A percentile compares a stretch with the other conserved stretches of the same genome.
These are phyloP conservation scores for Aspergillus egyptiacus DNA, from an alignment of 495 filamentous ascomycete species.

Conservation along the genomic window DNA sequence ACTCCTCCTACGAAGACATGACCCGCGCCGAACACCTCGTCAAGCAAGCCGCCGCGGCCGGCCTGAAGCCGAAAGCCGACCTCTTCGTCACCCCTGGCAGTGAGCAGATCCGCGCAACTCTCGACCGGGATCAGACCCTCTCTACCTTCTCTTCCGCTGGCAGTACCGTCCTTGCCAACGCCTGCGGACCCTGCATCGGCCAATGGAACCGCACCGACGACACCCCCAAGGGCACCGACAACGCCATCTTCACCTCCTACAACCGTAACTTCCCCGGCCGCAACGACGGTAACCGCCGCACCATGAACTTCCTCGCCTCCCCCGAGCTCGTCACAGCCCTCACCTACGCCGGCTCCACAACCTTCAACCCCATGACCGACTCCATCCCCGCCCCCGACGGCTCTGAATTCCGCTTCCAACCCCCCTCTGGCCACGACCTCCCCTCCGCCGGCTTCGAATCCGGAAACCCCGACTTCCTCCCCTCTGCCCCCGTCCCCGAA, in stretches of 20 bases:
- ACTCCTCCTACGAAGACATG: conserved; percentile 99
- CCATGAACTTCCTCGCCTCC: conserved; percentile 97
- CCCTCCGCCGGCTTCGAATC: conserved; percentile 71
- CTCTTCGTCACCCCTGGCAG: conserved; percentile 96
- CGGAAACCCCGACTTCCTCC: conserved; percentile 71
- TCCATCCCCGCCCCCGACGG: conserved; percentile 75
- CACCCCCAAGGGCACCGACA: conserved; percentile 73
- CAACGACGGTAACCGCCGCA: conserved; percentile 91
- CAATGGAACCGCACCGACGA: conserved; percentile 93
- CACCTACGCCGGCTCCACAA: conserved; percentile 84
- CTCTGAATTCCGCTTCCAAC: conserved; percentile 74
- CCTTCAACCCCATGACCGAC: conserved; percentile 95
- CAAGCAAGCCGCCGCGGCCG: conserved; percentile 87
- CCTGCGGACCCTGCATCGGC: conserved; percentile 89
- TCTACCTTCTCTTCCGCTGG: conserved; percentile 83
- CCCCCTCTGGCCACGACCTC: conserved; percentile 72
- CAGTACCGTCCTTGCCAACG: conserved; percentile 92
- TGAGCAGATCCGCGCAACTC: conserved; percentile 96
- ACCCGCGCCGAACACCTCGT: conserved; percentile 91
- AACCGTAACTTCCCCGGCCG: conserved; percentile 98
- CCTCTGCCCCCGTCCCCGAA: conserved; percentile 63
- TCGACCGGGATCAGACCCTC: conserved; percentile 86
- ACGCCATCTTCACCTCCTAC: conserved; percentile 95
- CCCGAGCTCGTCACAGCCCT: conserved; percentile 96
- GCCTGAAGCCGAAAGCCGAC: conserved; percentile 85